These are phyloP conservation scores for Paraconiothyrium brasiliense DNA, from an alignment of 2,329 filamentous ascomycete species.

Conservation along the genomic window DNA sequence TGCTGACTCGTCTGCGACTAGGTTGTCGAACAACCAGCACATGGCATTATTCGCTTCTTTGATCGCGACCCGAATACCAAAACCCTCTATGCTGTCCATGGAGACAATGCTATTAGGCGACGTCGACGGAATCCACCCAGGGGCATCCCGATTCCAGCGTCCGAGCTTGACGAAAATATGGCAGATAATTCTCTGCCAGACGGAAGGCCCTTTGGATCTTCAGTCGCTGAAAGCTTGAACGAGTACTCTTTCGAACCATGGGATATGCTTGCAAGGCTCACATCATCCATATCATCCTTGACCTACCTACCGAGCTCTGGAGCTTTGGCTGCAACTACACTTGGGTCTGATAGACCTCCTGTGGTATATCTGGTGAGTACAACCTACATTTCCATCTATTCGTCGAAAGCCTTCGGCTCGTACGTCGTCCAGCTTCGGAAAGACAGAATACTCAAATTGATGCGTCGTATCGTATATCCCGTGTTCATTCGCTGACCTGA, in stretches of 20 bases:
- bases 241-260: conserved; percentile 32
- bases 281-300: conserved; percentile 43
- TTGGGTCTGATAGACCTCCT: conserved; percentile 40
- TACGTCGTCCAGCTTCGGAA: background rate
- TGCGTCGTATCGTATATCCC: background rate
- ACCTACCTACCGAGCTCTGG: conserved; percentile 39
- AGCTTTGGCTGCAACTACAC: conserved; percentile 41
- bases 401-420: too few species aligned
- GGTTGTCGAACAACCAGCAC: conserved; percentile 21
- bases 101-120: conserved; percentile 33
- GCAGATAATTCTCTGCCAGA: conserved; percentile 6
- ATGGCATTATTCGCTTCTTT: conserved; percentile 33
- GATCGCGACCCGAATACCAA: conserved; percentile 36
- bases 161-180: conserved; percentile 13
- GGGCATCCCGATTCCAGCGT: conserved; percentile 14
- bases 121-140: conserved; percentile 20
- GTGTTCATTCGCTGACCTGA: conserved; percentile 8
- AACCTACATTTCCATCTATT: background rate
- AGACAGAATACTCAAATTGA: background rate
- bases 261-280: conserved; percentile 34
- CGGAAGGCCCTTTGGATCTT: background rate
- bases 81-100: conserved; percentile 36
- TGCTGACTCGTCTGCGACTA: conserved; percentile 1
- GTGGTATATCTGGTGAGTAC: conserved; percentile 15
- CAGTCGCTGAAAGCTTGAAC: conserved; percentile 10